phyloP scores from a whole-genome alignment of 768 basidiomycete genomes.

The Psilocybe cubensis region DNA sequence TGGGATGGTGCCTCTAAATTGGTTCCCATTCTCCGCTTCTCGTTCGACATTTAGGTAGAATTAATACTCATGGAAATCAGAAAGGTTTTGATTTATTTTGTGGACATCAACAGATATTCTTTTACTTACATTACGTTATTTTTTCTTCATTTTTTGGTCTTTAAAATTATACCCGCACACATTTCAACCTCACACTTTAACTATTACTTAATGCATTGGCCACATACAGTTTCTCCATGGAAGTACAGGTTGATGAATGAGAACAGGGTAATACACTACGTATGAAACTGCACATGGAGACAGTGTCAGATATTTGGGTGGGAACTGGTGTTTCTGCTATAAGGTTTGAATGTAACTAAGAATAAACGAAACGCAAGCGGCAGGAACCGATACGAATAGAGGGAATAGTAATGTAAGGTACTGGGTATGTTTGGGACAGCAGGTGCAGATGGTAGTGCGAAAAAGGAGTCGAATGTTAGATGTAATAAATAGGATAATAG shows the following conservation, averaged over 20 bases:
- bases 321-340: background rate
- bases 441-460: background rate
- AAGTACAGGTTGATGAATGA: too few species aligned
- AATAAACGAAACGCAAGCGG: background rate
- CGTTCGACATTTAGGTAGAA: background rate
- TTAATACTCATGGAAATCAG: background rate
- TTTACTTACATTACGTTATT: background rate
- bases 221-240: too few species aligned
- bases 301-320: background rate
- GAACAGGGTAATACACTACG: too few species aligned
- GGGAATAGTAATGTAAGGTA: background rate
- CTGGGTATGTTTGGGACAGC: constrained; percentile 1
- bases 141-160: background rate
- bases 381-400: background rate
- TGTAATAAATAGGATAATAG: background rate
- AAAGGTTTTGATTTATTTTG: background rate
- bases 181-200: background rate
- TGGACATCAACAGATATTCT: background rate
- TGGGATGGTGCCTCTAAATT: constrained; percentile 71
- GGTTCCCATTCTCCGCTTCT: too few species aligned
- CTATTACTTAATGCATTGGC: too few species aligned
- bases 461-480: background rate
- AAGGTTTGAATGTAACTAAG: background rate
- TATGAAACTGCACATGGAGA: background rate
- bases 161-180: background rate